Conservation (phyloP, 106 monocot species). For the Phalaenopsis equestris region DNA sequence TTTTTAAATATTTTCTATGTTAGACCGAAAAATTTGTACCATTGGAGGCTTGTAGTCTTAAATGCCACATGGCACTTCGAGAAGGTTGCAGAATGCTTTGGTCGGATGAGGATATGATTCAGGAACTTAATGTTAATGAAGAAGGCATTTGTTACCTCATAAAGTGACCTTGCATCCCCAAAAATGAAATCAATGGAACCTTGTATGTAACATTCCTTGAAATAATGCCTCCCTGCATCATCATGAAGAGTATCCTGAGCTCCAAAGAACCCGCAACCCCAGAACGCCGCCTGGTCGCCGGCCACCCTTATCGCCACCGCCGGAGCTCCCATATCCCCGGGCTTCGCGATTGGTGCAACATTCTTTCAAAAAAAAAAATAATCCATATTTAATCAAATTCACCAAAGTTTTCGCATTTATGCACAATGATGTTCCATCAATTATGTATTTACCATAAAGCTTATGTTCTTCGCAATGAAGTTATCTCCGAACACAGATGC, state of each 20-base stretch:
- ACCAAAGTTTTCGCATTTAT: too few relatives aligned
- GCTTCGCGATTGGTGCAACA: slow-evolving; percentile 74
- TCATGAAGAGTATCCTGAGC: slow-evolving; percentile 93
- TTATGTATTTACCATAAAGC: slow-evolving; percentile 67
- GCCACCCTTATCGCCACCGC: slow-evolving; percentile 73
- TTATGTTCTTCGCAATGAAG: slow-evolving; percentile 86
- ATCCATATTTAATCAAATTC: neutral
- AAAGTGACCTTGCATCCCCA: slow-evolving; percentile 71
- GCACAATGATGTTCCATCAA: neutral
- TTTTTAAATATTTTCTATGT: too few relatives aligned
- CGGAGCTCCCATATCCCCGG: slow-evolving; percentile 67
- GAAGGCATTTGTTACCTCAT: slow-evolving; percentile 41
- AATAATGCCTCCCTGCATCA: slow-evolving; percentile 80
- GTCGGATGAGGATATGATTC: too few relatives aligned
- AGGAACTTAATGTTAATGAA: too few relatives aligned
- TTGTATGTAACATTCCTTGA: slow-evolving; percentile 83
- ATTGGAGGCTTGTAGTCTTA: too few relatives aligned
- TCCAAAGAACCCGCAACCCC: slow-evolving; percentile 95
- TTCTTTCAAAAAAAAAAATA: slow-evolving; percentile 37
- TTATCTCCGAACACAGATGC: slow-evolving; percentile 43
- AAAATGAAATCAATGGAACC: slow-evolving; percentile 98
- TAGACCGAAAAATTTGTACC: too few relatives aligned
- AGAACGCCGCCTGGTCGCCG: slow-evolving; percentile 74
- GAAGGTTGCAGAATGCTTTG: too few relatives aligned
- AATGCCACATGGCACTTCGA: too few relatives aligned